Conservation (phyloP, 257 asterid species). For the Przewalskia tangutica region DNA sequence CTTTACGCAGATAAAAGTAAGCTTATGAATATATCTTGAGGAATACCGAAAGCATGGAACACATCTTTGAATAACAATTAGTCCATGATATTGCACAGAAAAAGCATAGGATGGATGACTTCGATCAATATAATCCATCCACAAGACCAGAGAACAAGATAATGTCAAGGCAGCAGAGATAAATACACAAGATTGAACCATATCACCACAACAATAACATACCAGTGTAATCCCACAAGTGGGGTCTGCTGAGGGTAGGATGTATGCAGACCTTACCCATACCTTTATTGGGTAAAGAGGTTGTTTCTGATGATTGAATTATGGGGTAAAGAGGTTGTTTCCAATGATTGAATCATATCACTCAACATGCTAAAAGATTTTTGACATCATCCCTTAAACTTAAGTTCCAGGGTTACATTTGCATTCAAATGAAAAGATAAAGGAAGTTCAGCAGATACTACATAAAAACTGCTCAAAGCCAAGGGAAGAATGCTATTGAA, state of each 20-base stretch:
- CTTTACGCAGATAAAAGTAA: neutral
- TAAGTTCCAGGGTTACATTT: neutral
- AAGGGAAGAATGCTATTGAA: neutral
- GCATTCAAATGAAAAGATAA: neutral
- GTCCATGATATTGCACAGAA: neutral
- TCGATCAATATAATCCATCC: neutral
- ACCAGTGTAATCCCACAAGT: too few relatives aligned
- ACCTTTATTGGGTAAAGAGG: too few relatives aligned
- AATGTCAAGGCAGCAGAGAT: neutral
- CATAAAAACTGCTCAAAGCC: neutral
- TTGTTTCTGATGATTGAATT: neutral
- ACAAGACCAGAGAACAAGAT: neutral
- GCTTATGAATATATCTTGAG: neutral
- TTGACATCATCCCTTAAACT: neutral
- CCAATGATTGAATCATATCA: neutral
- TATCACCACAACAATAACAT: too few relatives aligned
- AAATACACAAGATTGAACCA: neutral
- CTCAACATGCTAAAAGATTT: neutral
- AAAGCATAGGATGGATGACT: neutral
- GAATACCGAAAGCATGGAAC: neutral
- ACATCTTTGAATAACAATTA: neutral
- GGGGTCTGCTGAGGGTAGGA: too few relatives aligned
- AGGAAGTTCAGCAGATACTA: neutral
- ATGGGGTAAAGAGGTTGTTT: too few relatives aligned
- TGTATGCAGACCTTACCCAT: too few relatives aligned